Evolutionary conservation across 495 filamentous ascomycete genomes (phyloP), one percentile per base, ranked within the genome.

Genomic region (Podospora tetraspora): DNA sequence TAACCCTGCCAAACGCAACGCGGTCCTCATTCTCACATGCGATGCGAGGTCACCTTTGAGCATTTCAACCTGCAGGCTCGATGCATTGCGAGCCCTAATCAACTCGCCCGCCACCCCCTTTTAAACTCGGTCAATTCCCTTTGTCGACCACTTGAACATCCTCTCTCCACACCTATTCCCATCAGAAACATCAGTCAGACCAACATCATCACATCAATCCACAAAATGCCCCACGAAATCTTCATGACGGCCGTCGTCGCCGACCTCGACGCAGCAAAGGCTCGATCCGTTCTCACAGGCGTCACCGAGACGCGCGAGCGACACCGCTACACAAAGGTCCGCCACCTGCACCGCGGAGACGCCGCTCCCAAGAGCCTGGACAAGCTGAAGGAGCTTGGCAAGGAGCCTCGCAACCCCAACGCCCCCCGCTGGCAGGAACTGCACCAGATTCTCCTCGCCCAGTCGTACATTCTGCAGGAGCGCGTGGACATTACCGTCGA

Each of bases 391-490:
- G 73, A 75, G 24, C 67, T 80, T 9, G 73, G 76, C 29, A 78
- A 79, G 64, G 66, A 75, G 69, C 73, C 66, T 66, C 67, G 29
- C 57, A 23, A 34, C 8, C 73, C 68, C 63, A 73, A 66, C 64
- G 64, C 66, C 16, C 34, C 37, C 22, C 63, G 66, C 23, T 83
- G 80, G 79, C 72, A 71, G 19, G 81, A 84, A 59, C 71, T 84
- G 24, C 77, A 79, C 66, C 74, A 73, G 62, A 78, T 77, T 57
- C 68, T 84, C 1, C 57, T 66, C 21, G 73, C 77, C 59, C 80
- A 81, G 25, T 78, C 79, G 3, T 82, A 78, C 64, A 66, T 80
- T 43, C 13, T 84, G 10, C 80, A 81, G 62, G 68, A 72, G 27
- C 77, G 77, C 29, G 77, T 78, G 64, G 75, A 81, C 52, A 66